These are phyloP conservation scores for Mortierella claussenii DNA, from an alignment of 192 early-diverging fungal genomes.

Conservation along the genomic window DNA sequence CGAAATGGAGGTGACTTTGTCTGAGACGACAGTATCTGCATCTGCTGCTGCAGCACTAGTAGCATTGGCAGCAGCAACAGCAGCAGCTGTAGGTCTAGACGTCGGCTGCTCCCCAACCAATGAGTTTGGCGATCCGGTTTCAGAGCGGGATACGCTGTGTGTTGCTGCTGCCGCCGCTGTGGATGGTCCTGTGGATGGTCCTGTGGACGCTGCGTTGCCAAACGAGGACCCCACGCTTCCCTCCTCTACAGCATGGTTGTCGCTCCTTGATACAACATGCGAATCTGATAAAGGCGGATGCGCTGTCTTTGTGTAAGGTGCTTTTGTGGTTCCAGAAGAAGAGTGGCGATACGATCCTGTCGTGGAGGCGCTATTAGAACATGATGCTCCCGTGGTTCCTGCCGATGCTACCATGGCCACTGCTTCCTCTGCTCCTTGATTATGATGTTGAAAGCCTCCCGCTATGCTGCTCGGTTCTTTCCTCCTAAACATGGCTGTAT, in stretches of 20 bases:
- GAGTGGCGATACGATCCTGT: too few species aligned
- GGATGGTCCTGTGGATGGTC: neutral
- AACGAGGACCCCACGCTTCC: neutral
- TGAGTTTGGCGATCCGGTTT: slow-evolving; percentile 4
- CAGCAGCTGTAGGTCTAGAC: neutral
- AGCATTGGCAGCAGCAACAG: neutral
- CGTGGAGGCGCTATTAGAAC: too few species aligned
- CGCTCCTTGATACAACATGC: slow-evolving; percentile 1
- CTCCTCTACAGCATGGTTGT: neutral
- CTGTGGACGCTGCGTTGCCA: neutral
- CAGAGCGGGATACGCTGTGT: slow-evolving; percentile 1
- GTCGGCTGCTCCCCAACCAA: slow-evolving; percentile 8
- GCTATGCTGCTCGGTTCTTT: too few species aligned
- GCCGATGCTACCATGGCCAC: neutral
- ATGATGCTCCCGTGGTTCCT: too few species aligned
- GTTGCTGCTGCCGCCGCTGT: neutral
- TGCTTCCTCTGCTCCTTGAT: neutral
- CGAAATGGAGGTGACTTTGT: neutral
- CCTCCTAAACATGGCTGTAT: neutral
- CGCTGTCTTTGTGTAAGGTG: neutral
- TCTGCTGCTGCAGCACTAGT: neutral
- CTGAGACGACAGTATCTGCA: neutral
- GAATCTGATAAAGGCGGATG: neutral
- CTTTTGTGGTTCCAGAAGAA: too few species aligned
- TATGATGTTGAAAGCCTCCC: too few species aligned